These are phyloP conservation scores for Pseudogymnoascus sp. DNA, from an alignment of 2,329 filamentous ascomycete species.

Conservation along the genomic window DNA sequence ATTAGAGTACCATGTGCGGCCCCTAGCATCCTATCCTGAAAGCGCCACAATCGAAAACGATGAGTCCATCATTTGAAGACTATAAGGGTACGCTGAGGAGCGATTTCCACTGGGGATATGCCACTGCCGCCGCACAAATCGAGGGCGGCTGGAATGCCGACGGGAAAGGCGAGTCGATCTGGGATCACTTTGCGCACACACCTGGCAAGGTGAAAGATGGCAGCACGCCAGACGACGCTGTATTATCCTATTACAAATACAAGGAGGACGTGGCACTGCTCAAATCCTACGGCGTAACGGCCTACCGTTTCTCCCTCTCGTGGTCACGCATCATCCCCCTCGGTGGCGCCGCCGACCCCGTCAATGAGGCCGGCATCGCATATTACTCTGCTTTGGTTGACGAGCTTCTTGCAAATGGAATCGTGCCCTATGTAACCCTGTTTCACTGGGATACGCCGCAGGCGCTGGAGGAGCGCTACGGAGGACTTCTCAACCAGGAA, in stretches of 20 bases:
- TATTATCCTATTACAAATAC: conserved; percentile 34
- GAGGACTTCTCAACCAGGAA: conserved; percentile 29
- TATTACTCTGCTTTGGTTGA: conserved; percentile 2
- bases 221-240: conserved; percentile 34
- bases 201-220: conserved; percentile 33
- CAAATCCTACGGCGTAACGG: conserved; percentile 48
- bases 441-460: conserved; percentile 24
- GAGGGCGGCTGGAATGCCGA: conserved; percentile 36
- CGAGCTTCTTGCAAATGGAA: background rate
- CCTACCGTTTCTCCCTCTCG: conserved; percentile 55
- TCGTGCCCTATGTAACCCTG: background rate
- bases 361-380: conserved; percentile 4
- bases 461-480: conserved; percentile 31
- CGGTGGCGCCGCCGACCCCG: background rate
- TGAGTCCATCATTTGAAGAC: conserved; percentile 13
- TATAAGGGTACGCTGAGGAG: conserved; percentile 41
- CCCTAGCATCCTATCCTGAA: background rate
- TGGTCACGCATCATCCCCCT: conserved; percentile 58
- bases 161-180: conserved; percentile 35
- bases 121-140: conserved; percentile 53
- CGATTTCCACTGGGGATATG: conserved; percentile 73
- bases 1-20: conserved; percentile 3
- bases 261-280: conserved; percentile 49
- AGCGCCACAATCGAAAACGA: background rate
- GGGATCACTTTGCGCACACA: conserved; percentile 35